phyloP scores from a whole-genome alignment of 768 basidiomycete genomes.

The Mycena pura region DNA sequence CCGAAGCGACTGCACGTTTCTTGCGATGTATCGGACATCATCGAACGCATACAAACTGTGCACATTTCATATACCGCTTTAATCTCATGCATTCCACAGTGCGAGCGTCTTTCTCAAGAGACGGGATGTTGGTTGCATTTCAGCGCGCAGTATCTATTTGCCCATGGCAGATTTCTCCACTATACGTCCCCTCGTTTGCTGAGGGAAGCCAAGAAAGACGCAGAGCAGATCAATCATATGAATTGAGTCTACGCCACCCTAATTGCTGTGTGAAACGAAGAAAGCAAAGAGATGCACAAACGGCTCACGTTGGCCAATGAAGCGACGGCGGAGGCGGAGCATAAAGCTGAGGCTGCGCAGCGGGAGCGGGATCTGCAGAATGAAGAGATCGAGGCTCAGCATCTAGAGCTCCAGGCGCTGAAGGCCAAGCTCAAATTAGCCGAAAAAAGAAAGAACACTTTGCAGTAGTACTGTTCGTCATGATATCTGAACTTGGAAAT shows the following conservation, averaged over 20 bases:
- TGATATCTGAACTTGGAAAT: too few relatives aligned
- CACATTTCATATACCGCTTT: background rate
- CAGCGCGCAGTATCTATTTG: background rate
- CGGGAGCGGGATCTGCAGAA: background rate
- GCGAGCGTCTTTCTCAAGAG: background rate
- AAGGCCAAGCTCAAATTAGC: background rate
- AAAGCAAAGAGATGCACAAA: background rate
- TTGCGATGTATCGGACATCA: background rate
- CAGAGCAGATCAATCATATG: background rate
- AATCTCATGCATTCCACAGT: background rate
- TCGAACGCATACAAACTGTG: background rate
- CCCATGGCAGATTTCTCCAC: background rate
- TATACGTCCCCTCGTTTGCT: background rate
- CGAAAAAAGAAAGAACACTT: background rate
- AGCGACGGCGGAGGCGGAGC: background rate
- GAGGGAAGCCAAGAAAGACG: background rate
- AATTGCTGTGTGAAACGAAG: background rate
- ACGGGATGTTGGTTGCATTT: slow-evolving; percentile 7
- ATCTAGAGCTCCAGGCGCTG: background rate
- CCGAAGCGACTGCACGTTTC: background rate
- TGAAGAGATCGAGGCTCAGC: background rate
- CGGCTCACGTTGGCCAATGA: background rate
- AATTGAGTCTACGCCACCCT: background rate
- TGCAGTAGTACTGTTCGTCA: background rate
- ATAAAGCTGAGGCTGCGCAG: background rate